phyloP scores from a whole-genome alignment of 1,284 basidiomycete species.

The Butyriboletus appendiculatus region DNA sequence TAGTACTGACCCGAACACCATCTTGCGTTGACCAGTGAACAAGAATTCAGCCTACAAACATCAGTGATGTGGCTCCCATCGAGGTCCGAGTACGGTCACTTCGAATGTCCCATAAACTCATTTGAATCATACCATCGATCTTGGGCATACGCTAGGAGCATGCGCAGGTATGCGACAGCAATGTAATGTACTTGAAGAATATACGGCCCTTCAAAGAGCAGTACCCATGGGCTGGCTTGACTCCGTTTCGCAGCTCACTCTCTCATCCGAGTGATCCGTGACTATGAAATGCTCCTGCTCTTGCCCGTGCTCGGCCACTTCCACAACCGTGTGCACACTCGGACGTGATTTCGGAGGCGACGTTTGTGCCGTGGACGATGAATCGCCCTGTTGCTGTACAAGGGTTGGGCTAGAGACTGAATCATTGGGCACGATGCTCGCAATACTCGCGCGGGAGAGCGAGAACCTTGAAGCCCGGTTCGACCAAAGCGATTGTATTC shows the following conservation, averaged over 20 bases:
- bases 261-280: constrained; percentile 2
- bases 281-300: constrained; percentile 15
- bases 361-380: constrained; percentile 8
- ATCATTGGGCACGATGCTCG: constrained; percentile 26
- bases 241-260: constrained; percentile 14
- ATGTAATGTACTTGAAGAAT: background rate
- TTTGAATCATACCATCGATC: background rate
- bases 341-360: constrained; percentile 17
- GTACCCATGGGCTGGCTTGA: constrained; percentile 28
- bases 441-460: constrained; percentile 29
- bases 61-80: background rate
- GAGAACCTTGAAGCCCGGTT: constrained; percentile 42
- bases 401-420: constrained; percentile 16
- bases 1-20: too few species aligned
- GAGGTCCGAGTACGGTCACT: background rate
- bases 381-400: constrained; percentile 3
- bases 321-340: constrained; percentile 27
- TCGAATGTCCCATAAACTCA: background rate
- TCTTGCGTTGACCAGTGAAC: too few species aligned
- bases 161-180: background rate
- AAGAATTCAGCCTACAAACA: background rate
- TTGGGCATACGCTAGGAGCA: background rate
- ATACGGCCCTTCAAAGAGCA: constrained; percentile 26
- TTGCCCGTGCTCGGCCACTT: constrained; percentile 24
- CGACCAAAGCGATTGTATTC: constrained; percentile 63